Conservation (phyloP, 2,329 filamentous ascomycete species). For the Sordariomycetes sp. region DNA sequence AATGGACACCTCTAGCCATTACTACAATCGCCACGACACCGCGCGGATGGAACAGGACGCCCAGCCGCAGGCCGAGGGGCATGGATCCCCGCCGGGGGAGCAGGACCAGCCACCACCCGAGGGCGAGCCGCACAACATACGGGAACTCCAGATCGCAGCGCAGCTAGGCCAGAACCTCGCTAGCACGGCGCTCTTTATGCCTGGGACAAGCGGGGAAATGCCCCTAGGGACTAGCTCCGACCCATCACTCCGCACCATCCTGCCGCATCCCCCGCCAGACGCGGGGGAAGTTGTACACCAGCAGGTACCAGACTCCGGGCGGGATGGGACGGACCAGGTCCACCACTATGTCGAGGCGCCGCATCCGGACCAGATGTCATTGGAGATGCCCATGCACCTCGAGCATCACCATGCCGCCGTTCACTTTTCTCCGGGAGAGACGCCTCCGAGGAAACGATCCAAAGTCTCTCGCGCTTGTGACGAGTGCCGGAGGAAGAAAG, state of each 20-base stretch:
- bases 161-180: constrained; percentile 42
- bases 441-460: constrained; percentile 60
- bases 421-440: constrained; percentile 25
- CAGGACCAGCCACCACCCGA: not conserved
- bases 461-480: constrained; percentile 86
- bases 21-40: constrained; percentile 1
- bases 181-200: constrained; percentile 27
- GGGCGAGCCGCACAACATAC: constrained; percentile 1
- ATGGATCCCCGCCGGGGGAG: not conserved
- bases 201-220: constrained; percentile 29
- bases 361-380: constrained; percentile 8
- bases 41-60: constrained; percentile 1
- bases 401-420: constrained; percentile 17
- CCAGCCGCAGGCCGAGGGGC: not conserved
- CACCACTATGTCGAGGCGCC: constrained; percentile 6
- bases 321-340: constrained; percentile 8
- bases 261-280: constrained; percentile 25
- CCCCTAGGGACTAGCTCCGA: constrained; percentile 21
- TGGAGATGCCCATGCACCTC: constrained; percentile 20
- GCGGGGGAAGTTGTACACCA: constrained; percentile 1
- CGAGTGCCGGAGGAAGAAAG: constrained; percentile 80
- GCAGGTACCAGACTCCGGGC: not conserved
- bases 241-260: constrained; percentile 25
- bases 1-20: constrained; percentile 1
- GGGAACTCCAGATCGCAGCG: constrained; percentile 44